Conservation (phyloP, 768 basidiomycete genomes). For the Kwoniella heveanensis region DNA sequence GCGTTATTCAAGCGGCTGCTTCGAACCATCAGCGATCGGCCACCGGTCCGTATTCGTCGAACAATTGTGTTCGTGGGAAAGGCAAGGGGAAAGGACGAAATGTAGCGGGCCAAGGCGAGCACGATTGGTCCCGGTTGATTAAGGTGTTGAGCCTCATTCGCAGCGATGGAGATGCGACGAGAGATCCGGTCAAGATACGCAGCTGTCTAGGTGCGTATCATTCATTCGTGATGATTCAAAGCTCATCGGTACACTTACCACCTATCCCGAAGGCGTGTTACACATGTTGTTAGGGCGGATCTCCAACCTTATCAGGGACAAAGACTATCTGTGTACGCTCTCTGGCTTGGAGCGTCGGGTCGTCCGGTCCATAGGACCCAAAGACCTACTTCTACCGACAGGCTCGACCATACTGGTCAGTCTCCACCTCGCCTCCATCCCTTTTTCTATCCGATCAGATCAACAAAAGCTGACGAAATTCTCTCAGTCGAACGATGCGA, state of each 20-base stretch:
- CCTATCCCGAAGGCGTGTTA: not conserved
- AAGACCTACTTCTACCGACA: not conserved
- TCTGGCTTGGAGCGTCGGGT: conserved; percentile 5
- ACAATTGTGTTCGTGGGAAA: too few relatives aligned
- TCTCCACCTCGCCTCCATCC: too few relatives aligned
- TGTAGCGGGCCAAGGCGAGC: too few relatives aligned
- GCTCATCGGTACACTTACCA: too few relatives aligned
- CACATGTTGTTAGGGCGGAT: not conserved
- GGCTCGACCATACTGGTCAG: not conserved
- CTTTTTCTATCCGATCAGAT: too few relatives aligned
- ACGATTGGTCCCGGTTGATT: conserved; percentile 12
- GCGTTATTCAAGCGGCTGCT: too few relatives aligned
- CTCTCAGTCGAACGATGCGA: not conserved
- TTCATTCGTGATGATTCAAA: not conserved
- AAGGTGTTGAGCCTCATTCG: not conserved
- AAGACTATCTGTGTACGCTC: conserved; percentile 7
- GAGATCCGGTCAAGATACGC: not conserved
- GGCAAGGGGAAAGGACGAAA: too few relatives aligned
- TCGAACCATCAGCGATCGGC: too few relatives aligned
- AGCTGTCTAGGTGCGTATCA: conserved; percentile 1
- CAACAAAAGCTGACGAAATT: not conserved
- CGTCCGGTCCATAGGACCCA: conserved; percentile 1
- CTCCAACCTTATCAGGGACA: conserved; percentile 1
- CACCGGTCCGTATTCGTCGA: too few relatives aligned
- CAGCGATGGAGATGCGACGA: not conserved